Evolutionary conservation across 768 basidiomycete species (phyloP).

Genomic region (Macrolepiota albuminosa): DNA sequence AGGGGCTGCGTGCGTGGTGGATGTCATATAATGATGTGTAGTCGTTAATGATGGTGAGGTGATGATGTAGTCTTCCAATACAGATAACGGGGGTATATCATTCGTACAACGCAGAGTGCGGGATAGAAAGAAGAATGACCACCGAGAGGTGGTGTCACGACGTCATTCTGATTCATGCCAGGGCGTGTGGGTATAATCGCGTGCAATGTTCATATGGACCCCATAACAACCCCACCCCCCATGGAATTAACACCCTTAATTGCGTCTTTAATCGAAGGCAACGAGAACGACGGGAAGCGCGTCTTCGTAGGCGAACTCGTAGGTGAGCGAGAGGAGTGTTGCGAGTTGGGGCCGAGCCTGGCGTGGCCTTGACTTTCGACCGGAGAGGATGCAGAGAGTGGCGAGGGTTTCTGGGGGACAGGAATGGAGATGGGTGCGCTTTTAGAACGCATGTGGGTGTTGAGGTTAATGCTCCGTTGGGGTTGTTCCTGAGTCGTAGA

Average conservation of each 20-base stretch:
- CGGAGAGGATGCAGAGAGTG: neutral
- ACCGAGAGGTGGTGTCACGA: neutral
- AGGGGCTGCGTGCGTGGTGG: neutral
- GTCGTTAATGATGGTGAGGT: neutral
- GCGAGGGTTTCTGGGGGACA: neutral
- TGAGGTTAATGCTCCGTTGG: neutral
- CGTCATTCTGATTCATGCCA: neutral
- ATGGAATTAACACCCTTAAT: slow-evolving; percentile 16
- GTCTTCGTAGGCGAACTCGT: slow-evolving; percentile 3
- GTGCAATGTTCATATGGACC: neutral
- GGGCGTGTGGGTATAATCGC: too few species aligned
- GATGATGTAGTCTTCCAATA: neutral
- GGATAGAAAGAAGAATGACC: neutral
- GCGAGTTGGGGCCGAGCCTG: neutral
- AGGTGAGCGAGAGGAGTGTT: neutral
- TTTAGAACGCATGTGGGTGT: neutral
- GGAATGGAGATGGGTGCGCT: neutral
- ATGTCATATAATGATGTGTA: neutral
- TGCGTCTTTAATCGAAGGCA: slow-evolving; percentile 13
- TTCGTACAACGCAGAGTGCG: neutral
- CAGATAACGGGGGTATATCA: neutral
- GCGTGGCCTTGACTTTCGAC: neutral
- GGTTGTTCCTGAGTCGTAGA: neutral
- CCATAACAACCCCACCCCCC: slow-evolving; percentile 8
- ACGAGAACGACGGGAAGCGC: slow-evolving; percentile 13